Evolutionary conservation across 805 yeast species (phyloP), one percentile per base, ranked within the genome.

Genomic region (Kluyveromyces lactis): DNA sequence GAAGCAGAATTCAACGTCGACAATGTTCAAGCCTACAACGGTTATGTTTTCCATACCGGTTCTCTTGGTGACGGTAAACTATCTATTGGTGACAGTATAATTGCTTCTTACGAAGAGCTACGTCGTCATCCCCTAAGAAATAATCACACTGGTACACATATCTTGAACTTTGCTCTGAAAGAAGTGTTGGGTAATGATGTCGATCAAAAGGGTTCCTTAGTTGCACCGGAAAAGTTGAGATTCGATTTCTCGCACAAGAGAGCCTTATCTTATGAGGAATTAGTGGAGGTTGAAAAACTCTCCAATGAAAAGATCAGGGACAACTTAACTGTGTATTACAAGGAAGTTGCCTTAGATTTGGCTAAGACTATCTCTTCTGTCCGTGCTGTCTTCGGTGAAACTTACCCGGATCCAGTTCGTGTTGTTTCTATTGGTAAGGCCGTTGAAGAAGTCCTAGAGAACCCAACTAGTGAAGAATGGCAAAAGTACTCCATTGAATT

Each of bases 351-450:
- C 8, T 72, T 92, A 47, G 73, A 69, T 16, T 56, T 65, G 43
- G 98, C 97, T 30, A 78, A 74, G 54, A 66, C 73, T 35, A 89
- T 92, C 51, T 67, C 64, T 49, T 94, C 97, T 23, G 79, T 92
- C 34, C 85, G 98, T 67, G 98, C 98, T 41, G 98, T 92, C 31
- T 92, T 92, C 55, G 98, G 98, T 56, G 99, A 92, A 71, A 86
- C 95, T 3, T 92, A 92, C 59, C 99, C 99, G 31, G 97, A 92
- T 59, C 99, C 98, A 28, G 99, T 92, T 17, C 80, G 98, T 62
- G 98, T 92, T 51, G 97, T 92, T 36, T 85, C 95, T 23, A 84
- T 92, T 56, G 99, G 99, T 57, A 81, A 75, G 30, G 79, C 95
- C 34, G 87, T 92, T 32, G 87, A 84, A 18, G 92, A 83, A 11